Percentiles rank a stretch among this genome's conserved stretches.
phyloP scores from a whole-genome alignment of 2,329 filamentous ascomycete genomes.

The Cyanodermella asteris region DNA sequence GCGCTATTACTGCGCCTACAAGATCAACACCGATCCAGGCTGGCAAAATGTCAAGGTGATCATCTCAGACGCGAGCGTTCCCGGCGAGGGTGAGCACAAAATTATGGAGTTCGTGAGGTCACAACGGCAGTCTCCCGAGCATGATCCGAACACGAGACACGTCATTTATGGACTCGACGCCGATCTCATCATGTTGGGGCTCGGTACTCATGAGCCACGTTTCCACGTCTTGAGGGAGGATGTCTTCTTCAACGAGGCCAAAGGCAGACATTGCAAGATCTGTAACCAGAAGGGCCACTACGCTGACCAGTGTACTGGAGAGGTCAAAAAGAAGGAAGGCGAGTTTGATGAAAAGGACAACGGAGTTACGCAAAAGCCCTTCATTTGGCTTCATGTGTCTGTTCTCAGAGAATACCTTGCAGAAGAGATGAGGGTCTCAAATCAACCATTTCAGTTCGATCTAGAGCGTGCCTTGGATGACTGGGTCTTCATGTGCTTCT shows the following conservation, averaged over 20 bases:
- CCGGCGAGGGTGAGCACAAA: constrained; percentile 96
- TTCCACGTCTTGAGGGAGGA: constrained; percentile 93
- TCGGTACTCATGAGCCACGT: constrained; percentile 91
- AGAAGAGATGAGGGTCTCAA: constrained; percentile 65
- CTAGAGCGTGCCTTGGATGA: constrained; percentile 87
- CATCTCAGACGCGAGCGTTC: constrained; percentile 93
- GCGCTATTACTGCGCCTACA: constrained; percentile 93
- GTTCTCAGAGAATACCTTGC: constrained; percentile 82
- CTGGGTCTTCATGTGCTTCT: constrained; percentile 99
- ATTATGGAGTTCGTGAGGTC: constrained; percentile 97
- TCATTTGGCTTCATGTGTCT: constrained; percentile 93
- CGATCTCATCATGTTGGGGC: constrained; percentile 93
- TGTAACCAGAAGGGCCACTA: constrained; percentile 89
- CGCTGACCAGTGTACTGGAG: constrained; percentile 62
- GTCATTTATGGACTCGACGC: constrained; percentile 97
- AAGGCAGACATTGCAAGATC: constrained; percentile 58
- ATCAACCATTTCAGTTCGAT: constrained; percentile 72
- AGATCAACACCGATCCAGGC: constrained; percentile 85
- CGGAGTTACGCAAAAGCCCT: constrained; percentile 55
- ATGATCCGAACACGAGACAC: constrained; percentile 90
- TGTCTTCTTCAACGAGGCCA: constrained; percentile 79
- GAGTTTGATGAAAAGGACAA: constrained; percentile 68
- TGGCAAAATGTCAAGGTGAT: constrained; percentile 96
- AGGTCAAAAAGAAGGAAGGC: constrained; percentile 53
- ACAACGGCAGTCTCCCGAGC: constrained; percentile 70